A percentile compares a stretch with the other conserved stretches of the same genome.
These are phyloP conservation scores for Paraglomus brasilianum DNA, from an alignment of 192 early-diverging fungal genomes.

Conservation along the genomic window DNA sequence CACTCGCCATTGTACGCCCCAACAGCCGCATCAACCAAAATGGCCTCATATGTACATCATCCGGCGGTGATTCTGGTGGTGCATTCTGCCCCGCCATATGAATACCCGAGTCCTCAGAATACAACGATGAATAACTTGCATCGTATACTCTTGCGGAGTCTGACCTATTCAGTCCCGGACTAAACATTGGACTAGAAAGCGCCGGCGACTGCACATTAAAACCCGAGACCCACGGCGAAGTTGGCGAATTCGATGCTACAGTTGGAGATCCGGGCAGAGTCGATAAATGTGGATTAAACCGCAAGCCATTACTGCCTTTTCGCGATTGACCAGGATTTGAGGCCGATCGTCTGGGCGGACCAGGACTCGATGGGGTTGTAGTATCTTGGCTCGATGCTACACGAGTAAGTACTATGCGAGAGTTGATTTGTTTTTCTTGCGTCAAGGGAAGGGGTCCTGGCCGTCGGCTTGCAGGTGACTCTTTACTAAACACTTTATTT, in stretches of 20 bases:
- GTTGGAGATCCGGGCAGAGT: slow-evolving; percentile 18
- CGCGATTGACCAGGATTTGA: slow-evolving; percentile 20
- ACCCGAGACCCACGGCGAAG: slow-evolving; percentile 13
- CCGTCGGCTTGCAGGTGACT: slow-evolving; percentile 1
- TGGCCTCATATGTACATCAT: slow-evolving; percentile 38
- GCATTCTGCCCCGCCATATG: neutral
- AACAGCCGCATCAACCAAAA: slow-evolving; percentile 46
- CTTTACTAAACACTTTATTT: slow-evolving; percentile 15
- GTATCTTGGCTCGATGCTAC: neutral
- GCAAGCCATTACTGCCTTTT: neutral
- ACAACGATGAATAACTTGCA: slow-evolving; percentile 9
- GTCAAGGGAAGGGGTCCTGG: slow-evolving; percentile 23
- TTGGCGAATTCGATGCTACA: too few relatives aligned
- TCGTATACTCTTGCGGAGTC: slow-evolving; percentile 11
- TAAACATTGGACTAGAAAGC: slow-evolving; percentile 12
- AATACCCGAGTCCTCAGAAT: neutral
- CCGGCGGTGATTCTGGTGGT: slow-evolving; percentile 32
- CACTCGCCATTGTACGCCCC: slow-evolving; percentile 42
- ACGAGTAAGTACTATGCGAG: slow-evolving; percentile 7
- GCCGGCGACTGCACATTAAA: slow-evolving; percentile 13
- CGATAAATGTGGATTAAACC: neutral
- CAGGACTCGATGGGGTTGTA: neutral
- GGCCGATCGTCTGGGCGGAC: slow-evolving; percentile 17
- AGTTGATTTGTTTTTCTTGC: slow-evolving; percentile 16
- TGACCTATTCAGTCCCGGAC: neutral